Base-by-base conservation (phyloP, 73 alveolate species). In the Symbiodinium natans region DNA sequence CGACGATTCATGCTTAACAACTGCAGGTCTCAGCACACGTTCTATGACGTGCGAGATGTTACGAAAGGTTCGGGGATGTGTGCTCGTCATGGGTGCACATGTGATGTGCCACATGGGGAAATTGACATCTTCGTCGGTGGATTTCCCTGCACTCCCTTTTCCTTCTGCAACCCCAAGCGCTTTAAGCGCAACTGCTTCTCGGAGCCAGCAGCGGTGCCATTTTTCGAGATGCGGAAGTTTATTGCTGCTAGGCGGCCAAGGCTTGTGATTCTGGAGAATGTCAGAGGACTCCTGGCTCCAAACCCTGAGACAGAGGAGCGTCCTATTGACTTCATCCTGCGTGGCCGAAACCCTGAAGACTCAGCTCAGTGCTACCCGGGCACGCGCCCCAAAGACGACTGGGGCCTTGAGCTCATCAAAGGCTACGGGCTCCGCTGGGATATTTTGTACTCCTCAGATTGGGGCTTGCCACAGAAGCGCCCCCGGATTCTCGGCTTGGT, bases 371-470 rank as follows among this genome's bases (percentile, higher is more conserved):
- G 92, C 92, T 92, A n/a, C n/a, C n/a, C n/a, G n/a, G n/a, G n/a
- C n/a, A n/a, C n/a, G n/a, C n/a, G n/a, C n/a, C n/a, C n/a, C n/a
- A n/a, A n/a, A n/a, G n/a, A n/a, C n/a, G n/a, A n/a, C n/a, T n/a
- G n/a, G n/a, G n/a, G n/a, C n/a, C n/a, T n/a, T n/a, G 59, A 13
- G 10, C 56, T 92, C 68, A 92, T 77, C 29, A 84, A 74, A n/a
- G 92, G 98, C 92, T 92, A 92, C 34, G 98, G 98, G 43, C 98
- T 92, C 21, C 90, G 68, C 68, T 92, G 98, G 98, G 98, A 92
- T 41, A 40, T 92, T 1, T 68, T 92, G 27, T 77, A 92, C 83
- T 71, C 92, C 59, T 92, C 84, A 34, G 98, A 92, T 27, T 92
- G 98, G 98, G 98, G 98, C 56, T 92, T 92, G 46, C 98, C 98